Evolutionary conservation across 805 yeast species (phyloP), one percentile per base, ranked within the genome.

Genomic region (Candida vartiovaarae): DNA sequence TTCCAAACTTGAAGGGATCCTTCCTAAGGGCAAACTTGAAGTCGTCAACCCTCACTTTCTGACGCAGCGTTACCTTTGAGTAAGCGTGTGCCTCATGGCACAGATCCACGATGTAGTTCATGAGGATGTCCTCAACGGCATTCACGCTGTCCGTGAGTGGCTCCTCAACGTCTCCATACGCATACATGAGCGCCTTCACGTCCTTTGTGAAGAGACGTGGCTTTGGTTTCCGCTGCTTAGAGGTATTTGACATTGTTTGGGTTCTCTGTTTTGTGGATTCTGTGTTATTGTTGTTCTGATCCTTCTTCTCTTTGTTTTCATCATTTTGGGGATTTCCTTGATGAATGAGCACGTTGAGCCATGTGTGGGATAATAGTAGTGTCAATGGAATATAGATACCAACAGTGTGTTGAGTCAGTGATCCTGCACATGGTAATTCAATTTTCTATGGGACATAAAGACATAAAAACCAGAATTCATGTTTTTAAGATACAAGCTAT

Each of bases 121-220:
- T 75, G 8, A 84, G 70, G 5, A 82, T 68, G 49, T 84, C 91
- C 52, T 84, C 91, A 30, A 84, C 56, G 4, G 77, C 75, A 31
- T 79, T 78, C 1, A 80, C 77, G 0, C 86, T 79, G 45, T 82
- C 86, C 9, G 75, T 71, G 36, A 77, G 67, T 1, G 91, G 91
- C 37, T 78, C 71, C n/a, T 75, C 63, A 2, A 75, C 81, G 55
- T 84, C 91, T 2, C 91, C 91, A 59, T 74, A 82, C 0, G 89
- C 89, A 51, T 77, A 84, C 43, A 84, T 61, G 39, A 84, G 59
- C 0, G 84, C 71, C 50, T 76, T 74, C 30, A 81, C 65, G 48
- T 77, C 80, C 36, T 67, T 70, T 5, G 75, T 59, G 53, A 75
- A 75, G 10, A 71, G 54, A 49, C 68, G 68, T 2, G 72, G 59